Conservation (phyloP, 495 filamentous ascomycete genomes). For the Talaromyces adpressus region DNA sequence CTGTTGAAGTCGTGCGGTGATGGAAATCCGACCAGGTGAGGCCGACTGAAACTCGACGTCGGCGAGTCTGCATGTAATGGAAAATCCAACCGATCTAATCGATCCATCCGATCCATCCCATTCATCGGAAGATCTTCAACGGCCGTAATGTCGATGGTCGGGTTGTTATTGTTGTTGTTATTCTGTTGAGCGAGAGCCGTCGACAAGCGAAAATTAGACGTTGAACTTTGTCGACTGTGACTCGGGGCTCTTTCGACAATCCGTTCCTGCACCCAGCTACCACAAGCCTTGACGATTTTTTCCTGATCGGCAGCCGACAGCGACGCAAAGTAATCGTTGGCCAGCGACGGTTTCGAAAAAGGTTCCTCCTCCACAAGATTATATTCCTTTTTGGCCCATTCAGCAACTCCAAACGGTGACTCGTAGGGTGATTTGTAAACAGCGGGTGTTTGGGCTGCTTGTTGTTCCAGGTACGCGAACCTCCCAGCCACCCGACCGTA, state of each 20-base stretch:
- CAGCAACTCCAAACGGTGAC: constrained; percentile 39
- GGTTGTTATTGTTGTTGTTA: constrained; percentile 37
- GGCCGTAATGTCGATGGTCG: constrained; percentile 42
- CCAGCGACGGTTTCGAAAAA: constrained; percentile 33
- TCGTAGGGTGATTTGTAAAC: constrained; percentile 45
- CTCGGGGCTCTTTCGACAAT: constrained; percentile 33
- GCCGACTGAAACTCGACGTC: constrained; percentile 41
- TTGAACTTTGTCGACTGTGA: constrained; percentile 38
- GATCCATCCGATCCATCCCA: constrained; percentile 16
- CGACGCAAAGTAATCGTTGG: constrained; percentile 39
- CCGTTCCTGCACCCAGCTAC: constrained; percentile 37
- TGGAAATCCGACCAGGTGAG: constrained; percentile 36
- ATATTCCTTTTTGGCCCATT: constrained; percentile 37
- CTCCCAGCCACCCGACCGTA: constrained; percentile 32
- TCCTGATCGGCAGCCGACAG: constrained; percentile 35
- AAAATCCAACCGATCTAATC: constrained; percentile 21
- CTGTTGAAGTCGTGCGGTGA: constrained; percentile 38
- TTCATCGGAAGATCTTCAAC: constrained; percentile 36
- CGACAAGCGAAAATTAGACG: constrained; percentile 36
- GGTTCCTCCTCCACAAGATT: constrained; percentile 31
- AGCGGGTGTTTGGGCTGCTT: constrained; percentile 33
- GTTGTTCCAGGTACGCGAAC: constrained; percentile 39
- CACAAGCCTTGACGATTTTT: constrained; percentile 40
- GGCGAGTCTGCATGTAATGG: constrained; percentile 41
- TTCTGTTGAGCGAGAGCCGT: constrained; percentile 39